Percentiles rank a stretch among this genome's conserved stretches.
phyloP scores from a whole-genome alignment of 1,284 basidiomycete genomes.

The Naganishia sp. region DNA sequence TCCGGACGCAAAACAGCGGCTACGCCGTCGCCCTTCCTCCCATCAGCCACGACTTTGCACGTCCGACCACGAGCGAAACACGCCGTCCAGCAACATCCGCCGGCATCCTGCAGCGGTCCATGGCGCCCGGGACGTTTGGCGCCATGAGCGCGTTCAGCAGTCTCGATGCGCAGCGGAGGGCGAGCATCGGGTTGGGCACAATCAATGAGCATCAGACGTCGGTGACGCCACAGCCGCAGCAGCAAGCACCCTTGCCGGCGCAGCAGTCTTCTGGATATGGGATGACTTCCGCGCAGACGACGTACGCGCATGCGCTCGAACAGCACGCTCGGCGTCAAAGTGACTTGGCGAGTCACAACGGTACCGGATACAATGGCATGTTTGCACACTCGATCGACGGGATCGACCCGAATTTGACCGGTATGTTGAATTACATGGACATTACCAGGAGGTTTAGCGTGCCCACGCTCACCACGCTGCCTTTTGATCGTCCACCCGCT shows the following conservation, averaged over 20 bases:
- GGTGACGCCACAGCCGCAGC: conserved; percentile 5
- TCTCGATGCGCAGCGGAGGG: conserved; percentile 12
- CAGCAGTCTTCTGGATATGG: conserved; percentile 4
- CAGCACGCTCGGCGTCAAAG: conserved; percentile 17
- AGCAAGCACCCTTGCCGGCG: background rate
- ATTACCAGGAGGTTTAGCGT: conserved; percentile 14
- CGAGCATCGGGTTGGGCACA: conserved; percentile 17
- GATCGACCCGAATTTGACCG: conserved; percentile 30
- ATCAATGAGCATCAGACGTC: conserved; percentile 21
- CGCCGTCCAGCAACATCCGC: conserved; percentile 49
- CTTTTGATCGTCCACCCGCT: conserved; percentile 6
- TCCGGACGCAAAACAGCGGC: conserved; percentile 11
- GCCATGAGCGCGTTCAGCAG: conserved; percentile 17
- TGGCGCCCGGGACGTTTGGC: conserved; percentile 27
- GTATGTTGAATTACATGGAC: conserved; percentile 23
- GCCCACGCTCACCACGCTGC: conserved; percentile 41
- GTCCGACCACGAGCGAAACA: conserved; percentile 43
- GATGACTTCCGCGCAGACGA: conserved; percentile 2
- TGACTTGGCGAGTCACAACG: background rate
- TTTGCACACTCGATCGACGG: conserved; percentile 34
- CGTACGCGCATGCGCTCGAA: conserved; percentile 15
- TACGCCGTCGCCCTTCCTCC: conserved; percentile 42
- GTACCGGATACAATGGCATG: conserved; percentile 28
- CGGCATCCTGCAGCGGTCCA: conserved; percentile 40
- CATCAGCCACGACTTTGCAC: conserved; percentile 50